phyloP scores from a whole-genome alignment of 805 yeast species.

The Nakazawaea sp. region DNA sequence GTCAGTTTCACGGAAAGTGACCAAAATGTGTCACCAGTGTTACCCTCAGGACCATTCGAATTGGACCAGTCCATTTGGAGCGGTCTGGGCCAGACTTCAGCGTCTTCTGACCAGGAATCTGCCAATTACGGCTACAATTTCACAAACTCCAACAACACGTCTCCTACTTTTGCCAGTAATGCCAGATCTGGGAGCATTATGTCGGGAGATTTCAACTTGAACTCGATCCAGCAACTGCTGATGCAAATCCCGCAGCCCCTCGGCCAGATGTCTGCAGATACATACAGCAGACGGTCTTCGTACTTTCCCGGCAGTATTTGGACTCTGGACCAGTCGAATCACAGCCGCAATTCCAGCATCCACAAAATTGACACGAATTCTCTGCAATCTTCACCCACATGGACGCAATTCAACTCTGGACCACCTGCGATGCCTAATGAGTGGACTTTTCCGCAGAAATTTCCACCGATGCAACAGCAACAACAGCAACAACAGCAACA shows the following conservation, averaged over 20 bases:
- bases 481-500: conserved; percentile 1
- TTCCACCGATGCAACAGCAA: conserved; percentile 5
- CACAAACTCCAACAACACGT: neutral
- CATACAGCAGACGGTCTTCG: neutral
- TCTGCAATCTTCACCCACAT: no score
- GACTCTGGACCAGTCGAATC: neutral
- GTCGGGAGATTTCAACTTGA: conserved; percentile 4
- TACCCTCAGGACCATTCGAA: conserved; percentile 8
- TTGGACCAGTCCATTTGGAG: conserved; percentile 10
- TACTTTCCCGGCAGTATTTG: neutral
- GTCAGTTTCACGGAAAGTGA: conserved; percentile 9
- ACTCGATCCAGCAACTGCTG: neutral
- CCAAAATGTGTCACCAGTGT: conserved; percentile 6
- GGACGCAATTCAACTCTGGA: no score
- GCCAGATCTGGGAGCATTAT: neutral
- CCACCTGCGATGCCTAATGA: no score
- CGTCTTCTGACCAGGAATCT: neutral
- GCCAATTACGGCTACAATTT: conserved; percentile 2
- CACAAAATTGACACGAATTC: no score
- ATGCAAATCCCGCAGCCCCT: neutral
- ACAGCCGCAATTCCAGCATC: neutral
- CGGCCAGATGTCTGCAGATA: no score
- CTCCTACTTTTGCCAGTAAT: conserved; percentile 4
- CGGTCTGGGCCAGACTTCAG: neutral
- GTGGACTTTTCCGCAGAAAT: no score